phyloP scores from a whole-genome alignment of 225 moss, liverwort and hornwort species.

The Climacium dendroides region DNA sequence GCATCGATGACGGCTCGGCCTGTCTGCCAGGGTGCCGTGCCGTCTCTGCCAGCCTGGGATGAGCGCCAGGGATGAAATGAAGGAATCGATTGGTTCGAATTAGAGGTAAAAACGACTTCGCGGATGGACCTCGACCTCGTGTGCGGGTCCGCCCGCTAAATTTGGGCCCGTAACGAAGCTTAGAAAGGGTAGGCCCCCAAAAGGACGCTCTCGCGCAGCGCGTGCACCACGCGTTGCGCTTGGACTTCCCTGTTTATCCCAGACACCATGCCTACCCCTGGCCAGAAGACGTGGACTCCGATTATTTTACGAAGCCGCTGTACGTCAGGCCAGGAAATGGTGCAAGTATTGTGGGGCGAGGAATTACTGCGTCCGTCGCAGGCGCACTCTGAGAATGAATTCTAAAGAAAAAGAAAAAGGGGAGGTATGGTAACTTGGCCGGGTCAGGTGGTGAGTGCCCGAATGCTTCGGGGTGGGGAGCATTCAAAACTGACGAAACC shows the following conservation, averaged over 20 bases:
- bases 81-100: not conserved
- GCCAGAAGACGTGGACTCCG: not conserved
- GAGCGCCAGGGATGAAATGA: not conserved
- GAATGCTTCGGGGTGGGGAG: not conserved
- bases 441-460: too few species aligned
- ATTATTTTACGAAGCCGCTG: not conserved
- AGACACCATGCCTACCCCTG: not conserved
- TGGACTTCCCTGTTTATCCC: not conserved
- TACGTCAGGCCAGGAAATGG: not conserved
- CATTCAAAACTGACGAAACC: too few species aligned
- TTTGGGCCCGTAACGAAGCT: not conserved
- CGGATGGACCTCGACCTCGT: not conserved
- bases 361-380: not conserved
- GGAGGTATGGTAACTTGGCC: not conserved
- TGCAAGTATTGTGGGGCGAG: not conserved
- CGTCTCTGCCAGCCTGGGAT: not conserved
- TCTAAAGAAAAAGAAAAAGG: not conserved
- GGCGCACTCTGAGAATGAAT: too few species aligned
- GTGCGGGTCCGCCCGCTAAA: not conserved
- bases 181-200: not conserved
- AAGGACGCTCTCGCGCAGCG: not conserved
- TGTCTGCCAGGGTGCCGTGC: not conserved
- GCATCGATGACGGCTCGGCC: not conserved
- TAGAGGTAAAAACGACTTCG: not conserved
- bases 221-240: not conserved